A percentile compares a stretch with the other conserved stretches of the same genome.
phyloP scores from a whole-genome alignment of 768 basidiomycete genomes.

The Leccinum broughii region DNA sequence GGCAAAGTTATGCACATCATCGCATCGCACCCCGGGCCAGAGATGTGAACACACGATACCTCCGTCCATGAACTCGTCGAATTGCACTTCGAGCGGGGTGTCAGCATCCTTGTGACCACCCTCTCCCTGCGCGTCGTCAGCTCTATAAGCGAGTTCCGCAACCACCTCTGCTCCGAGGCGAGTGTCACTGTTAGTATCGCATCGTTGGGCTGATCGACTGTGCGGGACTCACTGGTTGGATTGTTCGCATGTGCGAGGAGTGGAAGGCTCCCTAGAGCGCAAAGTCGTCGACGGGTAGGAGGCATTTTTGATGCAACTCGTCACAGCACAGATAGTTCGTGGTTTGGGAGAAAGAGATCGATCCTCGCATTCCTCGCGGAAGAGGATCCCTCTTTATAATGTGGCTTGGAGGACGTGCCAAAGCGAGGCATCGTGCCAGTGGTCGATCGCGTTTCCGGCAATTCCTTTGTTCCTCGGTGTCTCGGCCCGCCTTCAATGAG shows the following conservation, averaged over 20 bases:
- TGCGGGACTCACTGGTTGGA: slow-evolving; percentile 23
- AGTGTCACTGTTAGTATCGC: not conserved
- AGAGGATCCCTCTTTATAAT: slow-evolving; percentile 12
- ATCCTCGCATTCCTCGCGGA: not conserved
- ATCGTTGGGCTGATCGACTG: not conserved
- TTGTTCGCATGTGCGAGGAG: slow-evolving; percentile 25
- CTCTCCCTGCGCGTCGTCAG: slow-evolving; percentile 9
- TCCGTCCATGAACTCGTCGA: slow-evolving; percentile 30
- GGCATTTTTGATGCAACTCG: slow-evolving; percentile 17
- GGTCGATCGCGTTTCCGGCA: not conserved
- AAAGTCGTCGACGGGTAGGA: slow-evolving; percentile 19
- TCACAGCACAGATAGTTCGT: not conserved
- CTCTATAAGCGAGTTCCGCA: slow-evolving; percentile 28
- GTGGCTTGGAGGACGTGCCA: not conserved
- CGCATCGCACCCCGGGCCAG: not conserved
- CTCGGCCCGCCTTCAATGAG: not conserved
- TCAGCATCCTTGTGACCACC: not conserved
- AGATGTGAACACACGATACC: slow-evolving; percentile 10
- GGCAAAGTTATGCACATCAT: not conserved
- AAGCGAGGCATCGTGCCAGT: not conserved
- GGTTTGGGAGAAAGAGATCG: not conserved
- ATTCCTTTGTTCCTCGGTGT: slow-evolving; percentile 9
- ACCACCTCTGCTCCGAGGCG: slow-evolving; percentile 22
- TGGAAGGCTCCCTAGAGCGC: slow-evolving; percentile 23
- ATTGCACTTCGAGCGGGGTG: slow-evolving; percentile 24